A percentile compares a stretch with the other conserved stretches of the same genome.
Conservation (phyloP, 495 filamentous ascomycete species). For the Xylaria scruposa region DNA sequence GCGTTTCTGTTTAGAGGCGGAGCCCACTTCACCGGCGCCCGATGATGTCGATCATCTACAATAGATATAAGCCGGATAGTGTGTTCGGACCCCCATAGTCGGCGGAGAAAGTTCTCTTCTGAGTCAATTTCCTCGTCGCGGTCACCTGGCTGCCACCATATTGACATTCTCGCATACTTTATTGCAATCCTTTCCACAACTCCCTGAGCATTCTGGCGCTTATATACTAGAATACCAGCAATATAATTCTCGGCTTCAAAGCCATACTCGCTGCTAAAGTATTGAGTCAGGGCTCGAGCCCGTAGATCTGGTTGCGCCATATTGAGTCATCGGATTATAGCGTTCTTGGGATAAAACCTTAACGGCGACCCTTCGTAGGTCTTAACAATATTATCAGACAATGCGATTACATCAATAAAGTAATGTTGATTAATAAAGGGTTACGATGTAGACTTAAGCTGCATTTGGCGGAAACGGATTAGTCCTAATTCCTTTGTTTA, state of each 20-base stretch:
- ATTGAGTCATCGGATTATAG: background rate
- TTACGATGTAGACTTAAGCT: background rate
- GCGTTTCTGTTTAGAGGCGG: background rate
- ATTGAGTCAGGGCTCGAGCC: background rate
- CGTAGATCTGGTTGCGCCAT: background rate
- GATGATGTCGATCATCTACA: background rate
- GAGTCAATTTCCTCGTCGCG: background rate
- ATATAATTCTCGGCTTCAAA: background rate
- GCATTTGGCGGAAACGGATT: background rate
- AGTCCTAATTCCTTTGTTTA: background rate
- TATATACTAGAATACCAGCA: background rate
- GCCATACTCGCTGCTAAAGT: background rate
- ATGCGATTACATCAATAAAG: background rate
- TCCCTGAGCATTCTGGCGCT: background rate
- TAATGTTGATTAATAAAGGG: background rate
- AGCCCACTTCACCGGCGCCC: background rate
- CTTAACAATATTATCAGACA: background rate
- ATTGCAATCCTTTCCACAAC: background rate
- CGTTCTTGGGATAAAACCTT: background rate
- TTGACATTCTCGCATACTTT: background rate
- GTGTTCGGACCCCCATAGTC: slow-evolving; percentile 17
- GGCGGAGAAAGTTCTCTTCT: background rate
- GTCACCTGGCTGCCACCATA: background rate
- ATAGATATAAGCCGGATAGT: background rate
- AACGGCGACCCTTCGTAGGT: background rate